Percentiles rank a stretch among this genome's conserved stretches.
Conservation (phyloP, 1,284 basidiomycete species). For the Gymnopus androsaceus region DNA sequence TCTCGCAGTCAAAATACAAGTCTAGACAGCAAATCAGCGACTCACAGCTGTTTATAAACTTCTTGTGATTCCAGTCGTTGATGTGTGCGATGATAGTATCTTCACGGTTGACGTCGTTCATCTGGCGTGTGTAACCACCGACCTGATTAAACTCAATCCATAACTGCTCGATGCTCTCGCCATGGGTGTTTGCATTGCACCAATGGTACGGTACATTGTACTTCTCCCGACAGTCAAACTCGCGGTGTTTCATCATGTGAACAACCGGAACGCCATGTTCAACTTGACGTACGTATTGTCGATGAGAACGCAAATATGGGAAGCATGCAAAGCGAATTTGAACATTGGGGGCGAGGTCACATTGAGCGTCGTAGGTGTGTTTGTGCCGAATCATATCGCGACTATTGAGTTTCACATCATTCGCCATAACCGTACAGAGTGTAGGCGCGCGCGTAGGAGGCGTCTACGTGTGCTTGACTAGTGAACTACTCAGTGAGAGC, state of each 20-base stretch:
- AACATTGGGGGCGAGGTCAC: background rate
- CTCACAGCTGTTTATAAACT: conserved; percentile 3
- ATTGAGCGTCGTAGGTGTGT: conserved; percentile 5
- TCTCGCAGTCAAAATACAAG: background rate
- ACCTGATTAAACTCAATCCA: conserved; percentile 9
- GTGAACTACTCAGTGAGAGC: background rate
- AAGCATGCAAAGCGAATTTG: background rate
- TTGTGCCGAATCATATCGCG: background rate
- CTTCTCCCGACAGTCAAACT: background rate
- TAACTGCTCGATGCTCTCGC: conserved; percentile 1
- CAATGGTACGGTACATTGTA: conserved; percentile 1
- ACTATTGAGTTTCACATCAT: background rate
- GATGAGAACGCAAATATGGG: background rate
- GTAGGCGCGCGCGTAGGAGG: conserved; percentile 1
- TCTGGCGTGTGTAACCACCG: conserved; percentile 8
- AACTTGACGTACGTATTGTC: background rate
- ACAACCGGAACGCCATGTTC: conserved; percentile 3
- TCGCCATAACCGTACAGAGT: background rate
- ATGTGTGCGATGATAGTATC: conserved; percentile 11
- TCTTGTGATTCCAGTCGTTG: conserved; percentile 9
- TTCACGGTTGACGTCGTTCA: conserved; percentile 14
- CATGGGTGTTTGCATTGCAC: background rate
- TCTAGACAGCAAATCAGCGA: background rate
- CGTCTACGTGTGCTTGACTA: conserved; percentile 1
- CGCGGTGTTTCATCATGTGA: conserved; percentile 5